Evolutionary conservation across 2,329 filamentous ascomycete species (phyloP).

Genomic region (Fusarium floridanum): DNA sequence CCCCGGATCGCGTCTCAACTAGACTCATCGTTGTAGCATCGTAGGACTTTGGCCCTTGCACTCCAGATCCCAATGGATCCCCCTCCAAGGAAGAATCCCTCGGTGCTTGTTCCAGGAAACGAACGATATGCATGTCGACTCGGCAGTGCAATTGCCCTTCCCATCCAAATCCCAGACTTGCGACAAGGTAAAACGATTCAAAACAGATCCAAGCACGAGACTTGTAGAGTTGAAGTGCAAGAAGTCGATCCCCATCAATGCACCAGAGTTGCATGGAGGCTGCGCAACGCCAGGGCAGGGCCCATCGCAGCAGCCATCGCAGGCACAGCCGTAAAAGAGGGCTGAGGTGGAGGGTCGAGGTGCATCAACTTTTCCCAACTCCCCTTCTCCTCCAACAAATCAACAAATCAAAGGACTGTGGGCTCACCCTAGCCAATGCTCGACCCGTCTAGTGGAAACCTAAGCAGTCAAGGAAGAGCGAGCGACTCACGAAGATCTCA

Average conservation of each 20-base stretch:
- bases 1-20: neutral
- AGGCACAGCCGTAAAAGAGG: slow-evolving; percentile 46
- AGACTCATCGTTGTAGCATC: neutral
- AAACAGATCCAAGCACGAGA: neutral
- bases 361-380: slow-evolving; percentile 25
- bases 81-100: neutral
- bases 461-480: slow-evolving; percentile 3
- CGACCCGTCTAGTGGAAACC: slow-evolving; percentile 14
- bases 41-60: neutral
- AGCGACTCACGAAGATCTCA: slow-evolving; percentile 29
- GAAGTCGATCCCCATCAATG: neutral
- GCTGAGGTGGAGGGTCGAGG: slow-evolving; percentile 45
- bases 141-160: neutral
- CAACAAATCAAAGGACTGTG: slow-evolving; percentile 10
- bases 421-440: slow-evolving; percentile 18
- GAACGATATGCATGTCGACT: neutral
- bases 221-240: neutral
- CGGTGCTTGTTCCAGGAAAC: neutral
- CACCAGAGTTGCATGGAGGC: slow-evolving; percentile 32
- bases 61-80: neutral
- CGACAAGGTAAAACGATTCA: slow-evolving; percentile 14
- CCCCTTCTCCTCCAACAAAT: neutral
- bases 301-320: slow-evolving; percentile 30
- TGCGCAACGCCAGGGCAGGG: slow-evolving; percentile 28
- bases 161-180: slow-evolving; percentile 18